Percentiles rank a stretch among this genome's conserved stretches.
phyloP scores from a whole-genome alignment of 352 stramenopile genomes.

The Phytophthora sp. region DNA sequence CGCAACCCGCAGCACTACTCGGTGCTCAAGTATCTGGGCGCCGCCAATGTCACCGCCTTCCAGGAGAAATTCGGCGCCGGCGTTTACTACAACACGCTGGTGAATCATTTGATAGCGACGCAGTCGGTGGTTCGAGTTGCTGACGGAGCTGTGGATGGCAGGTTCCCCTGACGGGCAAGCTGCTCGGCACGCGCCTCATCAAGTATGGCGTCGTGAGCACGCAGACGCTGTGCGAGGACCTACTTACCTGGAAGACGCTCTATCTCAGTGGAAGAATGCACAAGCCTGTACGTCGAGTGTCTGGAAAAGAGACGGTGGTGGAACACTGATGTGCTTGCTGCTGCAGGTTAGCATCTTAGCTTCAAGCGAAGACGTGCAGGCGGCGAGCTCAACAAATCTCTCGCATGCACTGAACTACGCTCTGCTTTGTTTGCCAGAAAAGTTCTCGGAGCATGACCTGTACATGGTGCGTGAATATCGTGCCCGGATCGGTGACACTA shows the following conservation, averaged over 20 bases:
- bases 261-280: slow-evolving; percentile 90
- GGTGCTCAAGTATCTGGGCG: slow-evolving; percentile 73
- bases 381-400: slow-evolving; percentile 65
- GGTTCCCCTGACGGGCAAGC: slow-evolving; percentile 62
- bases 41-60: slow-evolving; percentile 56
- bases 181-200: slow-evolving; percentile 72
- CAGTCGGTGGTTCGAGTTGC: not conserved
- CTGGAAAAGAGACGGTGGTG: not conserved
- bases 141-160: slow-evolving; percentile 6
- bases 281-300: slow-evolving; percentile 71
- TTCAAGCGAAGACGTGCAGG: slow-evolving; percentile 51
- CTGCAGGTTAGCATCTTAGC: slow-evolving; percentile 66
- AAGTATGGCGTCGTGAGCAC: slow-evolving; percentile 91
- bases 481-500: not conserved
- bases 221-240: slow-evolving; percentile 78
- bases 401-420: slow-evolving; percentile 80
- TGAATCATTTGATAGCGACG: slow-evolving; percentile 5
- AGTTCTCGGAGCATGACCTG: slow-evolving; percentile 82
- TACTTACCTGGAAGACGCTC: slow-evolving; percentile 82
- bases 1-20: slow-evolving; percentile 86
- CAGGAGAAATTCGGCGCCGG: slow-evolving; percentile 83
- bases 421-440: slow-evolving; percentile 74
- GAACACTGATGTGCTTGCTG: slow-evolving; percentile 6
- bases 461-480: slow-evolving; percentile 69
- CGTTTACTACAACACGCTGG: slow-evolving; percentile 89